Percentiles rank a stretch among this genome's conserved stretches.
Evolutionary conservation across 352 stramenopile species (phyloP).

Genomic region (Hyaloperonospora arabidopsidis): DNA sequence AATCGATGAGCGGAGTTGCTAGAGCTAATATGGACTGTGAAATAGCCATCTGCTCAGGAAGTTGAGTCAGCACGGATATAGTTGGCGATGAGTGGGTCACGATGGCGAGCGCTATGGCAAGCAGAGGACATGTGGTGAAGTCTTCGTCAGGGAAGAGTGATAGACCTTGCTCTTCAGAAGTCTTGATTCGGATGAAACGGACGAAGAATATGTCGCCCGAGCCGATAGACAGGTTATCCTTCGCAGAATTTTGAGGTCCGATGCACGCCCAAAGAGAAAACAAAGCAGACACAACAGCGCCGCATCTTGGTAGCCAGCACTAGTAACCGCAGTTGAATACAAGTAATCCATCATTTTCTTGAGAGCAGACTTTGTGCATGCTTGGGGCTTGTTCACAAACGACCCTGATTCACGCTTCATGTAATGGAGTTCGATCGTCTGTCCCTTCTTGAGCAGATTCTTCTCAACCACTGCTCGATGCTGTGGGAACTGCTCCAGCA

Average conservation of each 20-base stretch:
- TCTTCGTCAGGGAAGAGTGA: neutral
- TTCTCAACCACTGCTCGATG: neutral
- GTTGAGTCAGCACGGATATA: constrained; percentile 11
- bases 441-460: neutral
- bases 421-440: neutral
- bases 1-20: constrained; percentile 9
- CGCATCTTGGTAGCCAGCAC: neutral
- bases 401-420: neutral
- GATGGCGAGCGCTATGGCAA: constrained; percentile 46
- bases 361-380: neutral
- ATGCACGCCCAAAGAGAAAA: neutral
- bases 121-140: neutral
- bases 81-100: neutral
- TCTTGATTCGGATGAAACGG: constrained; percentile 1
- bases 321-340: neutral
- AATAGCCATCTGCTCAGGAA: constrained; percentile 1
- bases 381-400: neutral
- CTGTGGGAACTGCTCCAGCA: constrained; percentile 13
- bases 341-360: neutral
- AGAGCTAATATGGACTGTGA: neutral
- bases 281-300: constrained; percentile 1
- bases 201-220: neutral
- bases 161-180: neutral
- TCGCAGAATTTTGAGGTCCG: neutral
- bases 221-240: neutral